Percentiles rank a stretch among this genome's conserved stretches.
phyloP scores from a whole-genome alignment of 2,329 filamentous ascomycete genomes.

The Pseudogymnoascus sp. region DNA sequence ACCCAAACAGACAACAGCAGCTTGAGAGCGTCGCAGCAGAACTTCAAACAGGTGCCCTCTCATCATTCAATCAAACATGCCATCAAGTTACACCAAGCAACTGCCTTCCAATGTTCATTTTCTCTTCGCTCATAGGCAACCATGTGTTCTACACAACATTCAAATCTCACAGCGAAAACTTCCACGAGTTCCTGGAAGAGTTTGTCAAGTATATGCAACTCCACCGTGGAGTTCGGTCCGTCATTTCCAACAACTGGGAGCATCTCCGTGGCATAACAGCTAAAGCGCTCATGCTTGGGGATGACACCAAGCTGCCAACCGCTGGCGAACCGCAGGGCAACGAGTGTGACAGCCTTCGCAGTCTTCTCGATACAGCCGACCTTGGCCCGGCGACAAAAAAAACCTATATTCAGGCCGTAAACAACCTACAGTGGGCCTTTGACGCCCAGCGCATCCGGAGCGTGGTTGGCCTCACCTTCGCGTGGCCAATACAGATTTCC shows the following conservation, averaged over 20 bases:
- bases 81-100: constrained; percentile 19
- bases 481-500: constrained; percentile 32
- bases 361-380: constrained; percentile 10
- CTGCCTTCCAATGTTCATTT: constrained; percentile 28
- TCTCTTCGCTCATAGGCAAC: constrained; percentile 28
- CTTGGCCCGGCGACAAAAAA: constrained; percentile 6
- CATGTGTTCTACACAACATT: constrained; percentile 34
- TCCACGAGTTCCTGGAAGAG: constrained; percentile 25
- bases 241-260: constrained; percentile 18
- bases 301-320: not conserved
- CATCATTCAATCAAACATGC: constrained; percentile 26
- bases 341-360: constrained; percentile 12
- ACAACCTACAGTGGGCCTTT: constrained; percentile 16
- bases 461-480: constrained; percentile 20
- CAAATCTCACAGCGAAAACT: constrained; percentile 21
- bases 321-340: not conserved
- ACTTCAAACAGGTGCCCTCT: constrained; percentile 26
- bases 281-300: constrained; percentile 18
- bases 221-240: constrained; percentile 25
- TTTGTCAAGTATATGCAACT: constrained; percentile 28
- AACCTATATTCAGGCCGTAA: constrained; percentile 13
- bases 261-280: constrained; percentile 22
- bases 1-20: constrained; percentile 19
- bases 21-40: constrained; percentile 28
- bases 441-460: constrained; percentile 10